Evolutionary conservation across 768 basidiomycete genomes (phyloP).

Genomic region (Daedaleopsis nitida): DNA sequence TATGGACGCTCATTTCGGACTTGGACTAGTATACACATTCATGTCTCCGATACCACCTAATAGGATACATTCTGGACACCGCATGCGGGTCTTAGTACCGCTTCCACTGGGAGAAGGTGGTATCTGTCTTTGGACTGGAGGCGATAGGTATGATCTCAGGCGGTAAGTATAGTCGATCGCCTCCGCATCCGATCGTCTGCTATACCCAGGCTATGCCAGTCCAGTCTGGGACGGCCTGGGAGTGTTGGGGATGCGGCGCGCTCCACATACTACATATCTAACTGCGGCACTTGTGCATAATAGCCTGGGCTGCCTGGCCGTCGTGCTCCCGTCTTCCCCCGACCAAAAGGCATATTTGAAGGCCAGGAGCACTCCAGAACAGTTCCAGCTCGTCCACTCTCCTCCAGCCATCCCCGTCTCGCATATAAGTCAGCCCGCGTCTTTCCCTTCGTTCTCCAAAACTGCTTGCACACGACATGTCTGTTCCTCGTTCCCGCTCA

Average conservation of each 20-base stretch:
- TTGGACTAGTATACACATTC: slow-evolving; percentile 18
- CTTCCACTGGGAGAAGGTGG: too few species aligned
- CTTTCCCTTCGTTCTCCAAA: not conserved
- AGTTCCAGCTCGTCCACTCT: slow-evolving; percentile 4
- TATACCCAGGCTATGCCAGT: too few species aligned
- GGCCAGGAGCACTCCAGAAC: slow-evolving; percentile 1
- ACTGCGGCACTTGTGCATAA: not conserved
- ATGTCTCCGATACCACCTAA: slow-evolving; percentile 3
- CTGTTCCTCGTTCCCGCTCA: slow-evolving; percentile 35
- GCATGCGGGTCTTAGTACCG: not conserved
- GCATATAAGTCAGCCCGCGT: not conserved
- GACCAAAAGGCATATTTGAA: not conserved
- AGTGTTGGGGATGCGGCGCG: slow-evolving; percentile 15
- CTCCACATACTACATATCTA: too few species aligned
- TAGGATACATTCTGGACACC: not conserved
- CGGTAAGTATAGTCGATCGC: not conserved
- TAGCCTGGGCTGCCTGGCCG: too few species aligned
- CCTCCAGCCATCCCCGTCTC: not conserved
- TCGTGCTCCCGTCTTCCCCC: not conserved
- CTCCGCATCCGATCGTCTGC: too few species aligned
- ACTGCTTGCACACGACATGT: slow-evolving; percentile 16
- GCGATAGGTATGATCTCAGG: too few species aligned
- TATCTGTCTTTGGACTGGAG: too few species aligned
- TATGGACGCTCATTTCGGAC: slow-evolving; percentile 17
- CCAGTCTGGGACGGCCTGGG: slow-evolving; percentile 8